Evolutionary conservation across 2,329 filamentous ascomycete genomes (phyloP).

Genomic region (Colletotrichum sojae): DNA sequence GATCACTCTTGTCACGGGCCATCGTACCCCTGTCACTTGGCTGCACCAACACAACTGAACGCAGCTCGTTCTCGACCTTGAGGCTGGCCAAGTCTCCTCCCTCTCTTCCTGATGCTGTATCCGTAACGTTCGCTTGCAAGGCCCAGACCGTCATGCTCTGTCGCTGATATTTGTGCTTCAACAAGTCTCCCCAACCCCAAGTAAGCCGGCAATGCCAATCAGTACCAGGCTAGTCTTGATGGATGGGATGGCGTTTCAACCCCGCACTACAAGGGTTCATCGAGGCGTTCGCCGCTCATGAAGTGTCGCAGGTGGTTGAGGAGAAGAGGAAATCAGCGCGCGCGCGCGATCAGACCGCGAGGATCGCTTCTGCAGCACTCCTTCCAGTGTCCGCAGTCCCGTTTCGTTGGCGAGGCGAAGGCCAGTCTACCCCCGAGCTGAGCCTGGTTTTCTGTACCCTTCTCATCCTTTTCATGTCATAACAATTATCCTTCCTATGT

Average conservation of each 20-base stretch:
- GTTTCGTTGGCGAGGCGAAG: background rate
- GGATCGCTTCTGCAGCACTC: background rate
- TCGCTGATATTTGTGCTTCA: conserved; percentile 21
- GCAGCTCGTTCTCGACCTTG: conserved; percentile 5
- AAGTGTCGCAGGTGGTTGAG: background rate
- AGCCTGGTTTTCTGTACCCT: no score
- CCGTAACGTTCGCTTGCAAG: conserved; percentile 18
- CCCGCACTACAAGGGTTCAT: conserved; percentile 29
- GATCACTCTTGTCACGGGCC: conserved; percentile 17
- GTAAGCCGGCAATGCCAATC: background rate
- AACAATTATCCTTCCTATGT: no score
- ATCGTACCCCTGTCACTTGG: conserved; percentile 9
- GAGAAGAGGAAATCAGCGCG: conserved; percentile 2
- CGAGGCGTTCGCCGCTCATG: background rate
- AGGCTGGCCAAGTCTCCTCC: conserved; percentile 13
- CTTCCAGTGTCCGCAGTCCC: background rate
- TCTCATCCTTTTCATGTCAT: no score
- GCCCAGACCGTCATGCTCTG: conserved; percentile 13
- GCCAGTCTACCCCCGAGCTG: no score
- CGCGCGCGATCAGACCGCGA: conserved; percentile 5
- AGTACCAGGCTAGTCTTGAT: background rate
- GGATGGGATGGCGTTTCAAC: conserved; percentile 35
- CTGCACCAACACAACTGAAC: background rate
- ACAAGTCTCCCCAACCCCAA: conserved; percentile 1
- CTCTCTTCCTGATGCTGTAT: conserved; percentile 3